Percentiles rank a stretch among this genome's conserved stretches.
phyloP scores from a whole-genome alignment of 2,329 filamentous ascomycete genomes.

The Sporothrix luriei region DNA sequence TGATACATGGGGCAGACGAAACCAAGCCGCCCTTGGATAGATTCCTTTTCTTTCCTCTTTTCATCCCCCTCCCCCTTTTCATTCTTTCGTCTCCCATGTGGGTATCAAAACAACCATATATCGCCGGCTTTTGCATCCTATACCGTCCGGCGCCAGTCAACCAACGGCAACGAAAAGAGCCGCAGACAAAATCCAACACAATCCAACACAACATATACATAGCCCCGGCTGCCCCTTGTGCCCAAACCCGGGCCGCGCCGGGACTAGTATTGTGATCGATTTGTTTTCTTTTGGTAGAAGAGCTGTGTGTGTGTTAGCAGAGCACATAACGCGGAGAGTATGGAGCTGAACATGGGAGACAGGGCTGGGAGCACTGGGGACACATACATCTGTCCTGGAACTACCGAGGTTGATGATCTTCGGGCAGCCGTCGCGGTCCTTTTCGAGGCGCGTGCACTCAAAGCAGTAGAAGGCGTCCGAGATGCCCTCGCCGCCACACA shows the following conservation, averaged over 20 bases:
- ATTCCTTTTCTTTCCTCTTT: too few relatives aligned
- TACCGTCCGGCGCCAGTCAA: not conserved
- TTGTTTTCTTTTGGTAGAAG: slow-evolving; percentile 69
- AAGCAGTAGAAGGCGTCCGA: slow-evolving; percentile 99
- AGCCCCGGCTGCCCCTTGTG: slow-evolving; percentile 41
- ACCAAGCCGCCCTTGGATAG: not conserved
- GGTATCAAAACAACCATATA: slow-evolving; percentile 31
- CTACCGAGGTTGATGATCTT: slow-evolving; percentile 99
- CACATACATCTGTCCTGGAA: slow-evolving; percentile 83
- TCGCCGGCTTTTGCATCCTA: not conserved
- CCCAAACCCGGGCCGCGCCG: slow-evolving; percentile 51
- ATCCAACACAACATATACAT: not conserved
- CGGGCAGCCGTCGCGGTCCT: slow-evolving; percentile 94
- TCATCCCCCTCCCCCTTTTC: not conserved
- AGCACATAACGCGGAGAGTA: not conserved
- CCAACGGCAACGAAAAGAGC: not conserved
- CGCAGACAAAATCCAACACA: not conserved
- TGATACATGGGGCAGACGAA: not conserved
- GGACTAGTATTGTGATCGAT: slow-evolving; percentile 61
- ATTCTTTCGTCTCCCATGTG: not conserved
- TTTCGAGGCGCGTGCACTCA: slow-evolving; percentile 94
- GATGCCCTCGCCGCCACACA: slow-evolving; percentile 94
- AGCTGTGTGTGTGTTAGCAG: slow-evolving; percentile 46
- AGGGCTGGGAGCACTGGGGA: slow-evolving; percentile 54
- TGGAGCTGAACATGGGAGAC: not conserved